Base-by-base conservation (phyloP, 768 basidiomycete species). In the Cystobasidium ongulense region DNA sequence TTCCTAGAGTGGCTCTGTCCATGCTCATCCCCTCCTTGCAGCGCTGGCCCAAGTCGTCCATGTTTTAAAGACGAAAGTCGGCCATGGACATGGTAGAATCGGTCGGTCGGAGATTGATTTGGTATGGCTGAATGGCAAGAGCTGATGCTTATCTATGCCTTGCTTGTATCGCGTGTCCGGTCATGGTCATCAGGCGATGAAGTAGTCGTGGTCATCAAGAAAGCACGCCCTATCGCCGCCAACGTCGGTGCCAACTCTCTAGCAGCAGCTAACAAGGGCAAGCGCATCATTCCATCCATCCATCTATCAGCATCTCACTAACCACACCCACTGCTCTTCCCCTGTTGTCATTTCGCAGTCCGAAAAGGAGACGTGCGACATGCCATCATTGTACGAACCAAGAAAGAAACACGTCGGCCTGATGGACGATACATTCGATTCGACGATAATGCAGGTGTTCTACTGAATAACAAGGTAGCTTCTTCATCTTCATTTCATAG, bases 371-470 rank as follows among this genome's bases (percentile, higher is more conserved):
- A 97, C 80, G 91, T 98, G 52, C 88, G 92, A n/a, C 87, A 92
- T 76, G 95, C 95, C 0, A 89, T 98, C 76, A 90, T 98, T 70
- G 95, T 98, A 10, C 88, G 95, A 39, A 93, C 92, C n/a, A 86
- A 87, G 78, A 95, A 96, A 82, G 81, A 87, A 27, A 89, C 92
- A 3, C 85, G 87, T 50, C 84, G 95, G 79, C 88, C 92, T 25
- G 95, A 97, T 82, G 95, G 95, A 17, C 86, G 91, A 33, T 84
- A 86, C 78, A 84, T 97, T 76, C 85, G 90, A 54, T 98, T 97
- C 82, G 95, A 97, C 82, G 95, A 97, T 85, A 97, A 97, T 79
- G 95, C 95, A 0, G 92, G 88, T 10, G 92, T 97, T 4, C 82
- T 98, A 39, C 81, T 98, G 72, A 97, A 98, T 82, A 91, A 91